These are phyloP conservation scores for Puccinia horiana DNA, from an alignment of 1,284 basidiomycete species.

Conservation along the genomic window DNA sequence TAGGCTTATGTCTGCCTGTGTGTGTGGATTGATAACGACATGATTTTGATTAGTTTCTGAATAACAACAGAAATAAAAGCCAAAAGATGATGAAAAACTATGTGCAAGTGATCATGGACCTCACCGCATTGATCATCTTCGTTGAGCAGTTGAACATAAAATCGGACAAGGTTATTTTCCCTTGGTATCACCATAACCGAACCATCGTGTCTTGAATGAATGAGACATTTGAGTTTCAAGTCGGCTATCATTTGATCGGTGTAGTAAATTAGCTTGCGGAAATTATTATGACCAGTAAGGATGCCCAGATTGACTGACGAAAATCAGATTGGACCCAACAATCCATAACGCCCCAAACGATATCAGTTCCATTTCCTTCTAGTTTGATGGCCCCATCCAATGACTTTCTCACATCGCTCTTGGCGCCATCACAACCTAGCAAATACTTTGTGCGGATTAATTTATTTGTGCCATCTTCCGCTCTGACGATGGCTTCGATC, in stretches of 20 bases:
- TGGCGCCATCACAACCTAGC: slow-evolving; percentile 59
- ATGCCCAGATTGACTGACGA: slow-evolving; percentile 41
- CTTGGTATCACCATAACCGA: slow-evolving; percentile 58
- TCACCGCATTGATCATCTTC: slow-evolving; percentile 49
- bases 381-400: slow-evolving; percentile 57
- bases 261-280: slow-evolving; percentile 54
- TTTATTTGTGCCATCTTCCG: slow-evolving; percentile 50
- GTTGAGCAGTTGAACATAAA: slow-evolving; percentile 57
- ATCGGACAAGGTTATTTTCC: slow-evolving; percentile 55
- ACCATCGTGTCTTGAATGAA: slow-evolving; percentile 55
- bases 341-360: slow-evolving; percentile 58
- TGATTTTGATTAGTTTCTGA: not conserved
- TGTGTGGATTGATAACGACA: too few relatives aligned
- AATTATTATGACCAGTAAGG: too few relatives aligned
- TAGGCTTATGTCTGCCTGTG: slow-evolving; percentile 56
- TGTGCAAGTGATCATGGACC: not conserved
- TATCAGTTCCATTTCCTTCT: slow-evolving; percentile 58
- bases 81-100: too few relatives aligned
- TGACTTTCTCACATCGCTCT: slow-evolving; percentile 57
- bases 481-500: slow-evolving; percentile 54
- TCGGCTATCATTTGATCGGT: slow-evolving; percentile 47
- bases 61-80: too few relatives aligned
- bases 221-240: slow-evolving; percentile 56
- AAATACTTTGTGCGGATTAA: slow-evolving; percentile 59
- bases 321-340: slow-evolving; percentile 53